Evolutionary conservation across 495 filamentous ascomycete genomes (phyloP).

Genomic region (Talaromyces borbonicus): DNA sequence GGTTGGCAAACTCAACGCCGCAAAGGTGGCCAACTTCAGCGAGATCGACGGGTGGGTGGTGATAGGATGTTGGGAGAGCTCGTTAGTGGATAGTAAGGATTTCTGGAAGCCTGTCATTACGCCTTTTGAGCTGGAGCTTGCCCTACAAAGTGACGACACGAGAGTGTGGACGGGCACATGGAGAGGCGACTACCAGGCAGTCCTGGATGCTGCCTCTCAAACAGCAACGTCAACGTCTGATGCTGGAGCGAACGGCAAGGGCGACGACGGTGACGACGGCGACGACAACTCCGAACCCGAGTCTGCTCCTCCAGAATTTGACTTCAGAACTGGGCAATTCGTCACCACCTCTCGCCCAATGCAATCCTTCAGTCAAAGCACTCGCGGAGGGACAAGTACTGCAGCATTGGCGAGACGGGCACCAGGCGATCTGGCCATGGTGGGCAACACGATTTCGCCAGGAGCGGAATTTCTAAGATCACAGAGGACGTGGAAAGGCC

Average conservation of each 20-base stretch:
- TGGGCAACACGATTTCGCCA: conserved; percentile 77
- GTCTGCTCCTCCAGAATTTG: conserved; percentile 78
- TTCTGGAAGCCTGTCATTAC: conserved; percentile 85
- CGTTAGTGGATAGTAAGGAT: conserved; percentile 72
- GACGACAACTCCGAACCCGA: conserved; percentile 50
- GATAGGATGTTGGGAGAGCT: conserved; percentile 96
- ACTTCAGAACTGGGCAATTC: conserved; percentile 79
- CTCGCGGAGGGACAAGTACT: conserved; percentile 23
- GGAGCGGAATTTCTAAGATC: conserved; percentile 78
- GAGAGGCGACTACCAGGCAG: conserved; percentile 61
- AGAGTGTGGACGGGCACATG: conserved; percentile 70
- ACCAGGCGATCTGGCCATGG: conserved; percentile 59
- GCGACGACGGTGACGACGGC: conserved; percentile 17
- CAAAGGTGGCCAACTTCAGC: conserved; percentile 91
- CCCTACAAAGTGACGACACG: conserved; percentile 56
- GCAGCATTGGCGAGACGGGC: conserved; percentile 48
- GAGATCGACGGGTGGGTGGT: conserved; percentile 96
- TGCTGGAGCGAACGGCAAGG: conserved; percentile 13
- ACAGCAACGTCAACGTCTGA: no score
- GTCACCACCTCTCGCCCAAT: conserved; percentile 78
- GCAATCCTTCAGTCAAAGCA: conserved; percentile 32
- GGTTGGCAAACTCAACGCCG: conserved; percentile 90
- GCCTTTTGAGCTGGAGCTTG: conserved; percentile 77
- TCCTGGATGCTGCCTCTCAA: conserved; percentile 27
- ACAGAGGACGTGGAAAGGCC: conserved; percentile 80